A percentile compares a stretch with the other conserved stretches of the same genome.
These are phyloP conservation scores for Purpureocillium lavendulum DNA, from an alignment of 2,329 filamentous ascomycete genomes.

Conservation along the genomic window DNA sequence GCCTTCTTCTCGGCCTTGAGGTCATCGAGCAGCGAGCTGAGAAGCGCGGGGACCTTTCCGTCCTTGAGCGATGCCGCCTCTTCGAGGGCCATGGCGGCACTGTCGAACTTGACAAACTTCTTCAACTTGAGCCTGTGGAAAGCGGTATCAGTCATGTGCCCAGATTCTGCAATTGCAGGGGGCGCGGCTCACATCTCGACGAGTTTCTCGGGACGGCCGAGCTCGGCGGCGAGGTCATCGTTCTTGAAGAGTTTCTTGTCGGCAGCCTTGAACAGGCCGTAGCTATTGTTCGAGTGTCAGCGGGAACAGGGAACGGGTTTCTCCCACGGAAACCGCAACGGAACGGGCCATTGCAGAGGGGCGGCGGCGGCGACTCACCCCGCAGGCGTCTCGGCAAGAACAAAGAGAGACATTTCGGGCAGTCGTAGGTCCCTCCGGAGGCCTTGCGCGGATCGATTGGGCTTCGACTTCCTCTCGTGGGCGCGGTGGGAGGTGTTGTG, in stretches of 20 bases:
- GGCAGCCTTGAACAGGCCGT: conserved; percentile 95
- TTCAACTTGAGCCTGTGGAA: conserved; percentile 78
- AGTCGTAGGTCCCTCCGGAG: conserved; percentile 19
- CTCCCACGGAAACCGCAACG: background rate
- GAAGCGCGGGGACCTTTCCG: conserved; percentile 86
- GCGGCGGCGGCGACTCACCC: conserved; percentile 40
- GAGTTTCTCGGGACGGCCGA: conserved; percentile 73
- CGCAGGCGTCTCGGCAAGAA: conserved; percentile 89
- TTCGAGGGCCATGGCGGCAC: conserved; percentile 79
- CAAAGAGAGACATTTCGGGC: conserved; percentile 74
- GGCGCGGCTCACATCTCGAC: conserved; percentile 67
- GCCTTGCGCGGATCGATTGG: conserved; percentile 21
- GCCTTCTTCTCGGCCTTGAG: conserved; percentile 98
- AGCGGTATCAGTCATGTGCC: background rate
- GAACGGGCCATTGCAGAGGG: too few relatives aligned
- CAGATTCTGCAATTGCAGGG: background rate
- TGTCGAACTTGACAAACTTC: conserved; percentile 96
- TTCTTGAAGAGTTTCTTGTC: conserved; percentile 97
- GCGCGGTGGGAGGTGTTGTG: conserved; percentile 27
- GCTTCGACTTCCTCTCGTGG: conserved; percentile 24
- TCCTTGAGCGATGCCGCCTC: conserved; percentile 85
- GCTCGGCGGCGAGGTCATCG: conserved; percentile 67
- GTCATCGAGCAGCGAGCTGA: conserved; percentile 72
- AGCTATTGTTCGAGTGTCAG: conserved; percentile 48
- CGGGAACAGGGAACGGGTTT: background rate